Base-by-base conservation (phyloP, 306 rosid species). In the Glycine soja region DNA sequence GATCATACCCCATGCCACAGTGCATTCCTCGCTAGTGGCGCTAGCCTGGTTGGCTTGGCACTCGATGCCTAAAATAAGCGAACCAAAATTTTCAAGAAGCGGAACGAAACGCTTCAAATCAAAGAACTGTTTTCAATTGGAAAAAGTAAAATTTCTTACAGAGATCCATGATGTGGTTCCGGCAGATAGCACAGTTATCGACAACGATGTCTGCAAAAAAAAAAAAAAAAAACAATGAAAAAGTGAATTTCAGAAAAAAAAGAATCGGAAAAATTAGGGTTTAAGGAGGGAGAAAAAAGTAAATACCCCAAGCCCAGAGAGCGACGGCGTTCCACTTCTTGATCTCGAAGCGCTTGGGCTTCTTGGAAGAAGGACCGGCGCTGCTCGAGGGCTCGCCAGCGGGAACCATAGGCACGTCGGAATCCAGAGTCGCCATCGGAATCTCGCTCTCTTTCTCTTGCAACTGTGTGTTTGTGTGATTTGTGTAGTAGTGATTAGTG, bases 11-110 rank as follows among this genome's bases (percentile, higher is more conserved):
- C 95, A 93, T 70, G 97, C 99, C 24, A 95, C 96, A 3, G 99
- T 93, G 58, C 99, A 95, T 67, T 95, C 97, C 91, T 95, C 97
- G 70, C 97, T 91, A 0, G 97, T 91, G 1, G 97, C 95, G 69
- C 99, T 95, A n/a, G 99, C 99, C 87, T 95, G 97, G 70, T 94
- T 94, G 1, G 98, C 98, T 76, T 94, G 98, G 86, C 98, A 92
- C 86, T 94, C 98, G 8, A 94, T 94, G 62, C 99, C 99, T 93
- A 73, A 79, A 84, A 84, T 66, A 36, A 74, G 24, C 11, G 11
- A 65, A 4, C 10, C 30, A 24, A 7, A n/a, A 47, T 46, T 8
- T 11, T 71, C 32, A 69, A 53, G 10, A 76, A 42, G 72, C 14
- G 36, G n/a, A 46, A 65, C 24, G 14, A 40, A 30, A 3, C n/a